phyloP scores from a whole-genome alignment of 805 yeast genomes.

The Candida insectalens region DNA sequence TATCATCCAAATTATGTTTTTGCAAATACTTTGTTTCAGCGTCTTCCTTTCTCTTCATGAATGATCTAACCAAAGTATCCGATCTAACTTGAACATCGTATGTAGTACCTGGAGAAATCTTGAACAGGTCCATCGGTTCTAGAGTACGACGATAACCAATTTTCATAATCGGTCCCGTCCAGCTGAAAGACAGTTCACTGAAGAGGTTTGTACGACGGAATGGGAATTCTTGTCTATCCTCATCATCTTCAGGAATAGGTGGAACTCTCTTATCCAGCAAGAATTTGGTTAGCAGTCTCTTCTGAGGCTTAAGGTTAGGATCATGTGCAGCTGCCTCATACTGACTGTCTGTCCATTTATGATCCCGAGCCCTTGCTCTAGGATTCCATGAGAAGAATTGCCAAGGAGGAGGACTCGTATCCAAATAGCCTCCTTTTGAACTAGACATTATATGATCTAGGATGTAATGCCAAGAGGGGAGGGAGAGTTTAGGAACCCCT shows the following conservation, averaged over 20 bases:
- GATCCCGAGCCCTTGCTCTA: neutral
- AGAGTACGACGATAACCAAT: slow-evolving; percentile 67
- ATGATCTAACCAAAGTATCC: slow-evolving; percentile 24
- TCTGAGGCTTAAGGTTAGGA: slow-evolving; percentile 22
- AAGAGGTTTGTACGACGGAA: slow-evolving; percentile 28
- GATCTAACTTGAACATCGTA: slow-evolving; percentile 33
- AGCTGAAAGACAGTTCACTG: slow-evolving; percentile 43
- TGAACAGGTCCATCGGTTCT: slow-evolving; percentile 53
- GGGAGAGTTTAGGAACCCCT: too few relatives aligned
- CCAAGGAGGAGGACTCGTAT: neutral
- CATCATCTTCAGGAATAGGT: slow-evolving; percentile 38
- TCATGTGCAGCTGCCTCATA: slow-evolving; percentile 10
- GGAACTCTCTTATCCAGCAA: slow-evolving; percentile 31
- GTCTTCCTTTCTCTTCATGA: slow-evolving; percentile 22
- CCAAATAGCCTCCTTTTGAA: slow-evolving; percentile 1
- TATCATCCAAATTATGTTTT: slow-evolving; percentile 21
- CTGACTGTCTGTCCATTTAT: slow-evolving; percentile 8
- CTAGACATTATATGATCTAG: slow-evolving; percentile 4
- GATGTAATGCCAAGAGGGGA: too few relatives aligned
- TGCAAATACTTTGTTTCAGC: slow-evolving; percentile 24
- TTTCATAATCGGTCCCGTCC: slow-evolving; percentile 56
- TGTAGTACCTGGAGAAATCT: slow-evolving; percentile 27
- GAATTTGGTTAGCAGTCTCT: slow-evolving; percentile 25
- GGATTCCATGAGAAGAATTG: neutral
- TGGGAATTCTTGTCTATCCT: slow-evolving; percentile 40